Evolutionary conservation across 75 land plant species (phyloP), one percentile per base, ranked within the genome.

Genomic region (Cunninghamia lanceolata): DNA sequence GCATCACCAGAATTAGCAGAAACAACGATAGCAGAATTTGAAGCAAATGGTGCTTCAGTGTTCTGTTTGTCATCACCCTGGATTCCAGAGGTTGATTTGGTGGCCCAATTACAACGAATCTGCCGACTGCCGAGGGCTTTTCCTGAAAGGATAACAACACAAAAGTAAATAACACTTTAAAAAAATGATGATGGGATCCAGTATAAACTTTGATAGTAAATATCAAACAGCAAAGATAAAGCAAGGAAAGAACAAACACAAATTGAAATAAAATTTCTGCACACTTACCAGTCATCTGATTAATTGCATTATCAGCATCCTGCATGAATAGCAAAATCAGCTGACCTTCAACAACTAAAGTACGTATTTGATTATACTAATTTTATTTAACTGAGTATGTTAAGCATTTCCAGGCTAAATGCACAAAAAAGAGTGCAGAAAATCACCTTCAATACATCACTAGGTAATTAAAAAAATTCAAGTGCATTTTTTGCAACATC

Each of bases 71-170:
- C 97, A 13, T 96, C 97, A 52, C n/a, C 32, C 79, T 16, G 87
- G 86, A 82, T 87, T 82, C 88, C 40, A 87, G 83, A 54, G 85
- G 92, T 95, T 75, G 96, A 92, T 86, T 98, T 98, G 56, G 99
- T 94, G 46, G 99, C 99, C 99, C 99, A 98, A 84, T 98, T 98
- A 84, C 99, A 98, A 1, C 99, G 93, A 34, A 98, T 98, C 68
- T 95, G 97, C 39, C 99, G 85, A 84, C 93, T 96, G 8, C 99
- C 95, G 81, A 98, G 95, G 93, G 97, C 93, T 83, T 98, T 98
- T 30, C 99, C 99, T 98, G 86, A 68, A 86, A 17, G 25, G 17
- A 46, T 50, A 84, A 15, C 10, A 79, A 28, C 36, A 53, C 75
- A 56, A 83, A 15, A 71, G 16, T 3, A 0, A 66, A 66, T 66